phyloP scores from a whole-genome alignment of 2,329 filamentous ascomycete genomes.

The Chaetomiaceae sp. region DNA sequence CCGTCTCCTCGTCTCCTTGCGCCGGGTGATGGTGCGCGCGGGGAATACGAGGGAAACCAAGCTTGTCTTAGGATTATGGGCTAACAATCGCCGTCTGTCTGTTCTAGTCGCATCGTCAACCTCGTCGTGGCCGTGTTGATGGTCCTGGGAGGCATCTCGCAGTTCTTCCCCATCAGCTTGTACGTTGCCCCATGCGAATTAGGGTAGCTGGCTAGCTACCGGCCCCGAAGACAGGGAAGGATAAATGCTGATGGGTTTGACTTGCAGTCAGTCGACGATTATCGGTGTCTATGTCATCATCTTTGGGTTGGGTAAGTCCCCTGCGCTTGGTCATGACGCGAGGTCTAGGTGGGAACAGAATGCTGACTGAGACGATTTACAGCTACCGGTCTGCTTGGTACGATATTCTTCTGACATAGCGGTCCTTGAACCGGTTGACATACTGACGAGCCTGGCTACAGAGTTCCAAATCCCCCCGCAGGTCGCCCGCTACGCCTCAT shows the following conservation, averaged over 20 bases:
- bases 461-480: constrained; percentile 96
- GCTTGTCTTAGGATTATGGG: constrained; percentile 7
- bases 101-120: constrained; percentile 83
- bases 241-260: not conserved
- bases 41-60: not conserved
- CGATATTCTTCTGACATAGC: not conserved
- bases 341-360: too few species aligned
- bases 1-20: too few species aligned
- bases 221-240: too few species aligned
- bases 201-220: too few species aligned
- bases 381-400: constrained; percentile 66
- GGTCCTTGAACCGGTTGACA: not conserved
- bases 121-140: constrained; percentile 82
- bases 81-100: constrained; percentile 32
- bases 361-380: constrained; percentile 5
- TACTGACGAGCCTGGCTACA: constrained; percentile 25
- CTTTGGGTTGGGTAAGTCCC: constrained; percentile 72
- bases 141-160: constrained; percentile 74
- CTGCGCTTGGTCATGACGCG: not conserved
- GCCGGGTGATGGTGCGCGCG: not conserved
- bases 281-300: constrained; percentile 83
- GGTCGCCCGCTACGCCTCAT: constrained; percentile 88
- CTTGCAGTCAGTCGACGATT: constrained; percentile 37
- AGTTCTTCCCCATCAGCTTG: constrained; percentile 61
- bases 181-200: constrained; percentile 40